These are phyloP conservation scores for Botrytis aclada DNA, from an alignment of 2,329 filamentous ascomycete genomes.

Conservation along the genomic window DNA sequence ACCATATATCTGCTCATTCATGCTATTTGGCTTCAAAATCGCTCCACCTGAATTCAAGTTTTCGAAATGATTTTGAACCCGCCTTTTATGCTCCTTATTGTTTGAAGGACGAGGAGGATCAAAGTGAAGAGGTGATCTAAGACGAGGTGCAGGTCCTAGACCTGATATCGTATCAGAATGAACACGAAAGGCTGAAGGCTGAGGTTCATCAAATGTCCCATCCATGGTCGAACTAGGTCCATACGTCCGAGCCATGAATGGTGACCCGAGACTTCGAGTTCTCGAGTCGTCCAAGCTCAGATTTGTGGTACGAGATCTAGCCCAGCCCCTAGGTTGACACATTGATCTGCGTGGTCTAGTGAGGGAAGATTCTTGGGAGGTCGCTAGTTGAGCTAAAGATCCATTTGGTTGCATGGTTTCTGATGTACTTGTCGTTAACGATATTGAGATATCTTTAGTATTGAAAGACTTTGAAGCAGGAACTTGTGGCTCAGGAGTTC, in stretches of 20 bases:
- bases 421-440: slow-evolving; percentile 59
- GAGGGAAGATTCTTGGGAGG: slow-evolving; percentile 21
- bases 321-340: slow-evolving; percentile 7
- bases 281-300: slow-evolving; percentile 15
- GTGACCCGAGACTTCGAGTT: slow-evolving; percentile 31
- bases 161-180: slow-evolving; percentile 22
- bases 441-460: slow-evolving; percentile 60
- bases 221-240: slow-evolving; percentile 52
- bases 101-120: slow-evolving; percentile 31
- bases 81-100: slow-evolving; percentile 34
- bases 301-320: background rate
- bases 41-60: slow-evolving; percentile 31
- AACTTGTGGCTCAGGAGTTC: slow-evolving; percentile 46
- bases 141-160: slow-evolving; percentile 18
- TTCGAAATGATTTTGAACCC: slow-evolving; percentile 33
- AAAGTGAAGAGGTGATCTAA: slow-evolving; percentile 35
- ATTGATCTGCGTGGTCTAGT: background rate
- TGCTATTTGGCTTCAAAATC: slow-evolving; percentile 32
- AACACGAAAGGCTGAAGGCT: slow-evolving; percentile 23
- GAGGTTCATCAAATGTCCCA: slow-evolving; percentile 21
- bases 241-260: slow-evolving; percentile 56
- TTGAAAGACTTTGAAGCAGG: slow-evolving; percentile 48
- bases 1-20: slow-evolving; percentile 37
- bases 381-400: slow-evolving; percentile 58
- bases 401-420: slow-evolving; percentile 63